Base-by-base conservation (phyloP, 2,329 filamentous ascomycete genomes). In the Neopestalotiopsis sp. region DNA sequence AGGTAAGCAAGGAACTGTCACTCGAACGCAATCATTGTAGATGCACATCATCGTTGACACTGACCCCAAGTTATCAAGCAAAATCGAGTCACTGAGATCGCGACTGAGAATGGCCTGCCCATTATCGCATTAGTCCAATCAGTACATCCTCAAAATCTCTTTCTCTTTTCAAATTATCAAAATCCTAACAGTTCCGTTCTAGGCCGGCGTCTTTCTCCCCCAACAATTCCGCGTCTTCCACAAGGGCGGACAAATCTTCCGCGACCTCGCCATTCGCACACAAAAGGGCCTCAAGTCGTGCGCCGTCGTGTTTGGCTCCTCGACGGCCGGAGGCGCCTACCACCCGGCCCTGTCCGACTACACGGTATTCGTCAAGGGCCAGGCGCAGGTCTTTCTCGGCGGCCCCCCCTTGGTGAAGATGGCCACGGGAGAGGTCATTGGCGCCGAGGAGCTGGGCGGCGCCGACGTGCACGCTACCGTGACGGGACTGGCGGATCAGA, bases 191-290 rank as follows among this genome's bases (percentile, higher is more conserved):
- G n/a, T n/a, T n/a, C n/a, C n/a, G n/a, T n/a, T n/a, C 30, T 59
- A 59, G 57, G 57, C 80, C 20, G 80, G 80, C 4, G 80, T 82
- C 6, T 82, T 82, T 52, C 74, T 84, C 12, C 82, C 82, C 0
- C 80, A 83, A 60, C 82, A 84, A 52, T 83, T 84, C 66, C 75
- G 78, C 1, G 81, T 84, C n/a, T 84, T 84, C 69, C 82, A 83
- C 74, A 79, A 79, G 67, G 80, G 78, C 6, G 80, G 80, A 4
- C 77, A 83, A 69, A 76, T 84, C 1, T 84, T 84, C 70, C 77
- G 77, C 38, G 81, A 83, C 60, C 77, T 83, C 4, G 79, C 81
- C 0, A 69, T 81, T 3, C 78, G 82, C 10, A 80, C 76, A 1
- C 74, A 78, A 52, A 74, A 80, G 24, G 78, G 81, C 10, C 75